Evolutionary conservation across 768 basidiomycete species (phyloP), one percentile per base, ranked within the genome.

Genomic region (Rhodotorula diobovata): DNA sequence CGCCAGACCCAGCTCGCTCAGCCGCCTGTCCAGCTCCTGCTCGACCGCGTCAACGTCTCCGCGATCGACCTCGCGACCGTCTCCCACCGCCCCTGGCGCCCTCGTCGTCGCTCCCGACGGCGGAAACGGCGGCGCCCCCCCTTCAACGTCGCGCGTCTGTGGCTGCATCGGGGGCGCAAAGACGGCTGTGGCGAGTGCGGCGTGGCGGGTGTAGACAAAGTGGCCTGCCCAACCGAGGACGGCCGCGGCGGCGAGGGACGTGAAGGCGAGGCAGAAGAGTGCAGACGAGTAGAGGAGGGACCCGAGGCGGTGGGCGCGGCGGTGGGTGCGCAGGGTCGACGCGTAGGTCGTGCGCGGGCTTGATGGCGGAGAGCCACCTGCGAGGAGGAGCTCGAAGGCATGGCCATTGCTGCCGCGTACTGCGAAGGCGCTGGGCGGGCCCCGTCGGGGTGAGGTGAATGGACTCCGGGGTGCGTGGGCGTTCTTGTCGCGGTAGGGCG

Each of bases 121-220:
- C n/a, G 51, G n/a, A 53, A 53, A 53, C n/a, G 51, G 51, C n/a
- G 16, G 28, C 1, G 66, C 68, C 35, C 28, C 35, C 1, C 21
- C 37, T 50, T 74, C 72, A 37, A 70, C 62, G 4, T 20, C 16
- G 11, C 32, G 16, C 2, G 66, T 64, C 5, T 43, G 15, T 9
- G 72, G 72, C 21, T 53, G 14, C 18, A 74, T 37, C 11, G 72
- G 57, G 2, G n/a, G 50, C 2, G 61, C 50, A n/a, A 74, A 74
- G 21, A 74, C 72, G 11, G 68, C 58, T 11, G 60, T 58, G 1
- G 65, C 65, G 53, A 51, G 63, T 11, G 66, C 68, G 41, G 60
- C 62, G 35, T 70, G 72, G 9, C 66, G 68, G 4, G 51, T 34
- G 58, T 67, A 68, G 57, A 64, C 35, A 54, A 74, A 50, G 35